phyloP scores from a whole-genome alignment of 202 grass and related monocot genomes.

The Hordeum pubiflorum region DNA sequence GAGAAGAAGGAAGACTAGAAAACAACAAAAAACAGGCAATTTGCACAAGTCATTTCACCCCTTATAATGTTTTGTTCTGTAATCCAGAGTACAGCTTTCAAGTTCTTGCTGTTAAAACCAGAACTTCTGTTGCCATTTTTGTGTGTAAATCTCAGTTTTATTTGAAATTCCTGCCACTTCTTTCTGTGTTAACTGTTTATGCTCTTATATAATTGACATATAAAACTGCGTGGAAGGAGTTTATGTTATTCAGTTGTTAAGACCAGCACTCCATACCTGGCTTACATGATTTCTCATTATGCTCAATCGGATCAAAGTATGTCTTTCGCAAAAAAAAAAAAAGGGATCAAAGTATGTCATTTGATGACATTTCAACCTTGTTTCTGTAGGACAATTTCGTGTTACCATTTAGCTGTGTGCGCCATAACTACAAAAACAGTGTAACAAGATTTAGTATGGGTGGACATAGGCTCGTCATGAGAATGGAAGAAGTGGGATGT shows the following conservation, averaged over 20 bases:
- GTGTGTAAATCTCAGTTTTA: constrained; percentile 34
- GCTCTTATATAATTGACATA: not conserved
- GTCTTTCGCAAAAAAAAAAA: too few relatives aligned
- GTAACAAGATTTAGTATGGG: not conserved
- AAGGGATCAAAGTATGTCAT: not conserved
- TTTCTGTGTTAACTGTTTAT: not conserved
- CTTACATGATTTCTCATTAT: constrained; percentile 4
- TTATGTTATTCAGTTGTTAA: not conserved
- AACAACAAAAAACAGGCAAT: constrained; percentile 32
- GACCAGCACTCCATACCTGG: not conserved
- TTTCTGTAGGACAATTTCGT: not conserved
- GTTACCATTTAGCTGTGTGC: not conserved
- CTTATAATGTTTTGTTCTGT: constrained; percentile 29
- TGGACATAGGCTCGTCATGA: not conserved
- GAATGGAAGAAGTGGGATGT: not conserved
- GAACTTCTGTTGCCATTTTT: constrained; percentile 19
- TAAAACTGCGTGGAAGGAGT: not conserved
- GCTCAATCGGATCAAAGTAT: not conserved
- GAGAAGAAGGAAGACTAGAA: constrained; percentile 76
- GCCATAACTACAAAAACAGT: not conserved
- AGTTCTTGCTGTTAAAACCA: constrained; percentile 18
- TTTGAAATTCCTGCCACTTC: not conserved
- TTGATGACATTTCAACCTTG: not conserved
- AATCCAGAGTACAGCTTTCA: constrained; percentile 20
- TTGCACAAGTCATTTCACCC: constrained; percentile 24